phyloP scores from a whole-genome alignment of 169 alveolate genomes.

The Theileria sp. region DNA sequence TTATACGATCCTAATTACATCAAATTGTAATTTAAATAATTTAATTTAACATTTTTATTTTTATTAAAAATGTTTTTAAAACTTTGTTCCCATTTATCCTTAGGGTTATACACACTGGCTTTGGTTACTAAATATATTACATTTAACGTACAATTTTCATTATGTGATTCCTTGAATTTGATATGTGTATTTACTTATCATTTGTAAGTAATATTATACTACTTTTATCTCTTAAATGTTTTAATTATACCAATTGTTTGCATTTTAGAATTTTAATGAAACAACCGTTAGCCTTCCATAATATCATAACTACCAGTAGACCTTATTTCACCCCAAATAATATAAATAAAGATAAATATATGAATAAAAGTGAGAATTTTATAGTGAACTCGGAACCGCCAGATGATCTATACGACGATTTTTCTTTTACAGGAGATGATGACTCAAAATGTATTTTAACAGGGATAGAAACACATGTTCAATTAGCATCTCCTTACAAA shows the following conservation, averaged over 20 bases:
- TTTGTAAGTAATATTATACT: background rate
- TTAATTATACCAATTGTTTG: background rate
- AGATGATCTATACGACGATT: conserved; percentile 1
- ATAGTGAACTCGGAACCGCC: background rate
- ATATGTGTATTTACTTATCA: background rate
- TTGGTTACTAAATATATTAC: background rate
- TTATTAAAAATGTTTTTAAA: too few relatives aligned
- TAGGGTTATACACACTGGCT: background rate
- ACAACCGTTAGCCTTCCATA: background rate
- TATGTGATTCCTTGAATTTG: background rate
- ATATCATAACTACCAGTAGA: background rate
- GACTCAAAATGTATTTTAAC: conserved; percentile 33
- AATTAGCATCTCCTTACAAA: conserved; percentile 68
- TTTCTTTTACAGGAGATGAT: background rate
- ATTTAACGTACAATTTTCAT: background rate
- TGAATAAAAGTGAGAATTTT: background rate
- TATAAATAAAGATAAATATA: background rate
- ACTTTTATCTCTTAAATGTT: background rate
- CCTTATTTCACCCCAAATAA: background rate
- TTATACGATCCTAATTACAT: background rate
- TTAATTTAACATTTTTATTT: too few relatives aligned
- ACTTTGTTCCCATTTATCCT: background rate
- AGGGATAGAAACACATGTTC: conserved; percentile 76
- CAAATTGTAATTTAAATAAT: background rate
- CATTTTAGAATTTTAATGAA: background rate